A percentile compares a stretch with the other conserved stretches of the same genome.
Conservation (phyloP, 208 protist species). For the Acanthamoeba castellanii region DNA sequence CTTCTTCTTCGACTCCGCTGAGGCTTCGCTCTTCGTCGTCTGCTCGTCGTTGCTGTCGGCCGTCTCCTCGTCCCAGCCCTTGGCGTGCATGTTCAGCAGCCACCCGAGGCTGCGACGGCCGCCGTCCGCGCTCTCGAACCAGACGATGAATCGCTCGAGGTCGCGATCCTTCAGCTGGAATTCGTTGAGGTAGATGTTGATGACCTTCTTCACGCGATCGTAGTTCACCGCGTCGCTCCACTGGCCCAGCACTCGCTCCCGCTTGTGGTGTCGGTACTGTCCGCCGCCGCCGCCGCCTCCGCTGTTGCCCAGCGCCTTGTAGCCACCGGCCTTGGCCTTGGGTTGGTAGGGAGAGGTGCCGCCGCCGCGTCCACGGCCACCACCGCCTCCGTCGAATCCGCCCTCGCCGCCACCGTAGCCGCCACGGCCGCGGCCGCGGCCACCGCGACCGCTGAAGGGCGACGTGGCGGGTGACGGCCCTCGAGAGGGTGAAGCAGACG, state of each 20-base stretch:
- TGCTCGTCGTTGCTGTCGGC: neutral
- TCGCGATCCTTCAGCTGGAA: conserved; percentile 39
- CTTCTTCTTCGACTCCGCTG: neutral
- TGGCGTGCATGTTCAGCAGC: conserved; percentile 19
- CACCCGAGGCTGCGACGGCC: neutral
- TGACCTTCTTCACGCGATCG: conserved; percentile 1
- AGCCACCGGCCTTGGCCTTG: neutral
- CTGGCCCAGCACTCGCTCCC: neutral
- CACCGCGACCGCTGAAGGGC: neutral
- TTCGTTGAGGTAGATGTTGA: conserved; percentile 43
- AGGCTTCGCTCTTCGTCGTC: neutral
- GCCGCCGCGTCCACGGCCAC: neutral
- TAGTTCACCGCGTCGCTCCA: conserved; percentile 31
- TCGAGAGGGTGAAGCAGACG: neutral
- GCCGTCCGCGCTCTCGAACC: conserved; percentile 16
- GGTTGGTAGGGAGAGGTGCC: neutral
- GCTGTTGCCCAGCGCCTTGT: neutral
- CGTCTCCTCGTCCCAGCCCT: neutral
- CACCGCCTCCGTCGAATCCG: neutral
- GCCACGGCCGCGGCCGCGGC: neutral
- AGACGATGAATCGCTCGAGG: conserved; percentile 27
- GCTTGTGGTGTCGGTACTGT: neutral
- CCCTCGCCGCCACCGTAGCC: neutral
- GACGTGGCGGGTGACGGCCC: neutral
- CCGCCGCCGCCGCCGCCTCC: neutral